phyloP scores from a whole-genome alignment of 2,329 filamentous ascomycete genomes.

The Pseudogymnoascus sp. region DNA sequence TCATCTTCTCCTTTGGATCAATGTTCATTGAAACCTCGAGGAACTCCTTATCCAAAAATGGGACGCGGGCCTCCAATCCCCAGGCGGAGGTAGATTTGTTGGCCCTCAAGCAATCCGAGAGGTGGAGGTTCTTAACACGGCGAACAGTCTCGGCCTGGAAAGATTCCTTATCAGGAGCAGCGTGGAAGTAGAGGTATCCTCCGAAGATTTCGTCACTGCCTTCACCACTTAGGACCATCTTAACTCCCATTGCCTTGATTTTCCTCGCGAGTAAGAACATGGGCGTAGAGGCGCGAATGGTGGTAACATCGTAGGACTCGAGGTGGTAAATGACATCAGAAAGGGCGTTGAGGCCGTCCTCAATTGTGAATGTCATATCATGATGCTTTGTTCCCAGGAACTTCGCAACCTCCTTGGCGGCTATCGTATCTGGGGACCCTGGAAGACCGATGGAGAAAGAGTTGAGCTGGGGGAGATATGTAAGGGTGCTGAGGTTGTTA shows the following conservation, averaged over 20 bases:
- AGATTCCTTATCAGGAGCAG: slow-evolving; percentile 78
- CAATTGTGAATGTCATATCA: slow-evolving; percentile 94
- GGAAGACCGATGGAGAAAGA: slow-evolving; percentile 98
- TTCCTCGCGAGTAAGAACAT: slow-evolving; percentile 98
- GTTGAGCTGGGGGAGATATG: slow-evolving; percentile 89
- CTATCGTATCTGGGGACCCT: slow-evolving; percentile 82
- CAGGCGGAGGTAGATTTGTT: slow-evolving; percentile 99
- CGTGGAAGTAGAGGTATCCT: slow-evolving; percentile 97
- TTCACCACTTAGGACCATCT: slow-evolving; percentile 98
- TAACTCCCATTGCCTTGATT: slow-evolving; percentile 98
- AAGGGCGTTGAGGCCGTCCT: slow-evolving; percentile 92
- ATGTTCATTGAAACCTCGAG: slow-evolving; percentile 88
- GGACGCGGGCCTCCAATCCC: slow-evolving; percentile 95
- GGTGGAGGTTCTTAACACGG: slow-evolving; percentile 90
- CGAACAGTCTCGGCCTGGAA: slow-evolving; percentile 94
- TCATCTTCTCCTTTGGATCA: slow-evolving; percentile 92
- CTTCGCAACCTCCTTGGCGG: slow-evolving; percentile 85
- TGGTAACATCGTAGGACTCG: slow-evolving; percentile 96
- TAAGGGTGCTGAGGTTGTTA: slow-evolving; percentile 79
- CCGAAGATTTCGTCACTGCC: slow-evolving; percentile 98
- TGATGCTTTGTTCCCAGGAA: slow-evolving; percentile 98
- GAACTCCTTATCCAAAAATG: slow-evolving; percentile 97
- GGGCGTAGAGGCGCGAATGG: slow-evolving; percentile 93
- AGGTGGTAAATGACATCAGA: slow-evolving; percentile 98
- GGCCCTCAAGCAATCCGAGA: slow-evolving; percentile 91